Evolutionary conservation across 1,284 basidiomycete genomes (phyloP).

Genomic region (Trametes hirsuta): DNA sequence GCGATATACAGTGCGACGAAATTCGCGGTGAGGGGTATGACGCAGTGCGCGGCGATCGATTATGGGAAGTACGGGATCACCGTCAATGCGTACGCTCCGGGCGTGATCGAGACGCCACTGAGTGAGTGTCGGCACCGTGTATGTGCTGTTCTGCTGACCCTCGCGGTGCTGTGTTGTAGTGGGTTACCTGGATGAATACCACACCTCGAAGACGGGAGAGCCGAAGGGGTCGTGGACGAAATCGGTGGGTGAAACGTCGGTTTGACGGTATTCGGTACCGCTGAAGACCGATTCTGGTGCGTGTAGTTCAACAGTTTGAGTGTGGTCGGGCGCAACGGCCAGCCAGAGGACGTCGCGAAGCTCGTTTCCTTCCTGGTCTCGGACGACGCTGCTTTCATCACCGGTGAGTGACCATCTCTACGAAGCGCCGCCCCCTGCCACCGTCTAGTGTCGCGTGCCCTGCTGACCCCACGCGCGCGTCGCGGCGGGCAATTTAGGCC

Average conservation of each 20-base stretch:
- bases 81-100: slow-evolving; percentile 29
- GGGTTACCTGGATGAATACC: slow-evolving; percentile 20
- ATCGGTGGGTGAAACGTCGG: slow-evolving; percentile 38
- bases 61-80: slow-evolving; percentile 29
- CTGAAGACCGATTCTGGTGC: neutral
- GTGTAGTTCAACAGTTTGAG: slow-evolving; percentile 11
- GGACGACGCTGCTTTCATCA: slow-evolving; percentile 38
- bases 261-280: no score
- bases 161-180: neutral
- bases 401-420: slow-evolving; percentile 29
- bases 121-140: slow-evolving; percentile 10
- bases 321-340: slow-evolving; percentile 28
- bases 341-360: slow-evolving; percentile 38
- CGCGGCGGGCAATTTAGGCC: neutral
- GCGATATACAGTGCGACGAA: slow-evolving; percentile 27
- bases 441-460: neutral
- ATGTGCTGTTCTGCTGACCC: neutral
- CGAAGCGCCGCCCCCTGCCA: neutral
- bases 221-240: slow-evolving; percentile 49
- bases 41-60: slow-evolving; percentile 29
- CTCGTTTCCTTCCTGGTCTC: slow-evolving; percentile 43
- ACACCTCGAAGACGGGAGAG: slow-evolving; percentile 30
- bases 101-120: slow-evolving; percentile 25
- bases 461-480: neutral
- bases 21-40: slow-evolving; percentile 29